Conservation (phyloP, 1,139 yeast species). For the Arxiozyma slooffiae region DNA sequence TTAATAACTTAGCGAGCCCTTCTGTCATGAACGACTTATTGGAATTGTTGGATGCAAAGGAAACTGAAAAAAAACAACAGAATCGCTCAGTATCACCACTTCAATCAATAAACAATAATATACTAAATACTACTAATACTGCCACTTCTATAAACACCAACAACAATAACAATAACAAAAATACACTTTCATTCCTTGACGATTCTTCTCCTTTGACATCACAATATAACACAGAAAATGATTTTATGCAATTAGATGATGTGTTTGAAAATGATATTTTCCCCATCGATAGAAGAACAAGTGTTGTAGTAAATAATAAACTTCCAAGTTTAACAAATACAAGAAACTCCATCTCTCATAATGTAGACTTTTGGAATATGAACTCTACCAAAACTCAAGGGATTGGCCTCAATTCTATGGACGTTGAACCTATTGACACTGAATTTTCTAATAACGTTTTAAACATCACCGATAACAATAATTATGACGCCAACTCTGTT, state of each 20-base stretch:
- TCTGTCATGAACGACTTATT: constrained; percentile 23
- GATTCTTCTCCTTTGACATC: background rate
- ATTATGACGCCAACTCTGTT: background rate
- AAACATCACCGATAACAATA: constrained; percentile 1
- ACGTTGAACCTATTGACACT: background rate
- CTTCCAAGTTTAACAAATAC: constrained; percentile 7
- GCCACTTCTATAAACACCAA: background rate
- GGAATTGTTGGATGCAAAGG: constrained; percentile 21
- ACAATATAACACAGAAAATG: background rate
- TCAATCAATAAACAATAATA: background rate
- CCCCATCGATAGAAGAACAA: constrained; percentile 15
- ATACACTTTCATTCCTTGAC: background rate
- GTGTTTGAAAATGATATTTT: background rate
- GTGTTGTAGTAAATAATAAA: constrained; percentile 16
- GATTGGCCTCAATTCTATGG: constrained; percentile 1
- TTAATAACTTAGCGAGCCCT: constrained; percentile 15
- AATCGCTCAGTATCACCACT: background rate
- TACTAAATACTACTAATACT: background rate
- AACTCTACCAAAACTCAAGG: constrained; percentile 4
- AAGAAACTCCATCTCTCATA: constrained; percentile 27
- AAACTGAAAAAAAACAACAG: constrained; percentile 7
- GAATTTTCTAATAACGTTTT: background rate
- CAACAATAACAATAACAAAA: background rate
- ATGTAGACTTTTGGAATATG: constrained; percentile 26
- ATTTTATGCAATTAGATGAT: background rate